Evolutionary conservation across 1,284 basidiomycete species (phyloP).

Genomic region (Irpex sp.): DNA sequence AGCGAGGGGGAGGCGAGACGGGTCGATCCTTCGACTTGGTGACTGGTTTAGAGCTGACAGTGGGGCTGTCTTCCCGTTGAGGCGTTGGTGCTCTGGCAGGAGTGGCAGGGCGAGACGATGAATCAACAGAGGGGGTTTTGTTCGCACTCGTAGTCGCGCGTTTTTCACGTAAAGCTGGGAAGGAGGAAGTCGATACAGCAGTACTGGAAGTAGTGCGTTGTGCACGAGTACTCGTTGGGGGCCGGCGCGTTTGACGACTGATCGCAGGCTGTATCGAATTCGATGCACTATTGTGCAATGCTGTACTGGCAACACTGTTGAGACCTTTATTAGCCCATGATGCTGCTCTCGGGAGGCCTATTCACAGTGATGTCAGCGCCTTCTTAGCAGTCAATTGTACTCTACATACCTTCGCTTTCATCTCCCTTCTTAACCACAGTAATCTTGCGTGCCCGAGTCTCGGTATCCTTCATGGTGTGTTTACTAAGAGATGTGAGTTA

Average conservation of each 20-base stretch:
- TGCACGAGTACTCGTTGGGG: conserved; percentile 19
- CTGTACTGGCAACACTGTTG: conserved; percentile 18
- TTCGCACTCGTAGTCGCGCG: conserved; percentile 31
- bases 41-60: conserved; percentile 33
- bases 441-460: conserved; percentile 52
- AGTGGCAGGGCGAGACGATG: conserved; percentile 64
- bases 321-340: conserved; percentile 71
- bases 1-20: conserved; percentile 37
- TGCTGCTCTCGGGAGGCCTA: conserved; percentile 75
- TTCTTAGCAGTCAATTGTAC: conserved; percentile 18
- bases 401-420: conserved; percentile 57
- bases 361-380: conserved; percentile 22
- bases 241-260: conserved; percentile 24
- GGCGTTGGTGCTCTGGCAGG: conserved; percentile 40
- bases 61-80: conserved; percentile 29
- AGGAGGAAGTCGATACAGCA: not conserved
- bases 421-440: conserved; percentile 48
- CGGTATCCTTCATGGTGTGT: conserved; percentile 84
- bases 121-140: conserved; percentile 48
- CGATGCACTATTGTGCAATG: conserved; percentile 28
- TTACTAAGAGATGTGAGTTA: conserved; percentile 47
- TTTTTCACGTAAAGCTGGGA: conserved; percentile 30
- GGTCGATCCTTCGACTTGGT: conserved; percentile 36
- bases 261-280: conserved; percentile 15
- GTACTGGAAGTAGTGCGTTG: conserved; percentile 25